Evolutionary conservation across 1,284 basidiomycete genomes (phyloP), one percentile per base, ranked within the genome.

Genomic region (Fomitopsis pinicola): DNA sequence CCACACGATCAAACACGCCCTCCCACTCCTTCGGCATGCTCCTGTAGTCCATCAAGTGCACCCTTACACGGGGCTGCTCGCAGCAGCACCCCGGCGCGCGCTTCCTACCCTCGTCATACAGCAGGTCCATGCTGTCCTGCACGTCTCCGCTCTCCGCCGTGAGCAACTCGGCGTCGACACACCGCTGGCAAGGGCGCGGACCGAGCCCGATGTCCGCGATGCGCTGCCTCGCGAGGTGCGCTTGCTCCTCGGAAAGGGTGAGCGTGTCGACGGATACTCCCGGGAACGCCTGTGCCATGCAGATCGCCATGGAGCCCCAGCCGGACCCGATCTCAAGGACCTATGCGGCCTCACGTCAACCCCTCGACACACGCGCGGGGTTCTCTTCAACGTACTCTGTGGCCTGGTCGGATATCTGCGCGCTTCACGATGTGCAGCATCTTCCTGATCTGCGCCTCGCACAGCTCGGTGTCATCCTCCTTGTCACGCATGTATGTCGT

Each of bases 1-100:
- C 80, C 12, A 93, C 78, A 3, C 90, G 75, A 70, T 92, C 90
- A 69, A 93, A 92, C 8, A 72, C 66, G 28, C 82, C 81, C 61
- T 81, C 74, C 88, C 89, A 92, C 38, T 82, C 81, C 0, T 72
- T 58, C 1, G 88, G 88, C 79, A 91, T 83, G 56, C 79, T 75
- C 19, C 83, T 76, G 70, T 92, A 94, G 70, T 94, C 91, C 81
- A 93, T 83, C 35, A 92, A 74, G 73, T 93, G 90, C 9, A 93
- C 88, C 12, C 73, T 78, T 58, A 94, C 84, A 22, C 82, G 76
- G 38, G 80, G 78, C 26, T 77, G 45, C 38, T 28, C 22, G 38
- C 58, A 59, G 35, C 3, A 36, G 38, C 58, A 59, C 15, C 35
- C 46, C 69, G 17, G 87, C 68, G 17, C 79, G 77, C 33, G 77